phyloP scores from a whole-genome alignment of 202 grass and related monocot species.

The Bolboschoenoplectus hybrid region DNA sequence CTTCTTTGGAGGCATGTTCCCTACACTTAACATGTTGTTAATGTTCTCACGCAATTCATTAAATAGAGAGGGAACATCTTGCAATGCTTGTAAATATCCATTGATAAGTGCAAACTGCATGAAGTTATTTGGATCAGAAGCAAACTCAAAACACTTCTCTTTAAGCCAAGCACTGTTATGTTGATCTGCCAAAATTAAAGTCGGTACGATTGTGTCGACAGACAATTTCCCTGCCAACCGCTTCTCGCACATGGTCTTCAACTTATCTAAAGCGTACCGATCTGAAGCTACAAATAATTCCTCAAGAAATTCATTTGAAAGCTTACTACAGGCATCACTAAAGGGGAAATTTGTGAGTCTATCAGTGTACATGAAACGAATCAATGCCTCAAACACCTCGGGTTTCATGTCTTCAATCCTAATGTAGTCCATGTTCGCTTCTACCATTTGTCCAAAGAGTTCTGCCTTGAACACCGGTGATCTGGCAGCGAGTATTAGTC shows the following conservation, averaged over 20 bases:
- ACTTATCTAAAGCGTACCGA: background rate
- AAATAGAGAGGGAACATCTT: background rate
- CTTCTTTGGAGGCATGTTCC: background rate
- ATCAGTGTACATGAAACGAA: constrained; percentile 30
- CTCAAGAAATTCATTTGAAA: background rate
- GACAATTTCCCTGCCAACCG: background rate
- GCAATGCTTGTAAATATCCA: background rate
- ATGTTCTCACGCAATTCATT: background rate
- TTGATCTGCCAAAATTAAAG: background rate
- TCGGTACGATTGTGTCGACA: background rate
- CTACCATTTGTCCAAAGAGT: constrained; percentile 7
- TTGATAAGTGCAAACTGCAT: background rate
- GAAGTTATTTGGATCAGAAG: background rate
- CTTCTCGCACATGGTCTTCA: background rate
- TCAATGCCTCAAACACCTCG: constrained; percentile 3
- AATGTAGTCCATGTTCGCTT: background rate
- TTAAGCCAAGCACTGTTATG: background rate
- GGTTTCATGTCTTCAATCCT: constrained; percentile 8
- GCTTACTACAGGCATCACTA: background rate
- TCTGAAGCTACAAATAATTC: constrained; percentile 15
- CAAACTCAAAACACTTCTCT: constrained; percentile 2
- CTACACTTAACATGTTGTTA: background rate
- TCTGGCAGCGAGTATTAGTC: constrained; percentile 15
- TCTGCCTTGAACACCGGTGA: background rate
- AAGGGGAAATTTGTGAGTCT: background rate